Evolutionary conservation across 306 rosid genomes (phyloP).

Genomic region (Dalbergia cultrata): DNA sequence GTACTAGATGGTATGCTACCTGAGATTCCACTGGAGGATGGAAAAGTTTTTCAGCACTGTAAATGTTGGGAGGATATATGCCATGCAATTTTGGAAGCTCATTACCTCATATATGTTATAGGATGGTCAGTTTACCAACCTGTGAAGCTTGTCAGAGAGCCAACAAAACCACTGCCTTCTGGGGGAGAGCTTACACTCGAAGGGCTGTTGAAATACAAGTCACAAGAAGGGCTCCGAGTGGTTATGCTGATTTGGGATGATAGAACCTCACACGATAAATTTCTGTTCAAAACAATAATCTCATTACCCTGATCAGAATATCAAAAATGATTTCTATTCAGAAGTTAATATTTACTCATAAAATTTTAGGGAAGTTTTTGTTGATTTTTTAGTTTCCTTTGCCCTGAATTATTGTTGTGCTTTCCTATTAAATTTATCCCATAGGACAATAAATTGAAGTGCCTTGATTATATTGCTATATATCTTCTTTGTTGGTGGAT

Average conservation of each 20-base stretch:
- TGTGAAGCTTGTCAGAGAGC: conserved; percentile 70
- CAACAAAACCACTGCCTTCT: conserved; percentile 66
- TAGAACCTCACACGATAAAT: conserved; percentile 78
- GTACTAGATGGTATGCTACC: conserved; percentile 63
- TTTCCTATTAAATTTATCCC: conserved; percentile 8
- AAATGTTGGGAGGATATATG: conserved; percentile 83
- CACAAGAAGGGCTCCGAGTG: conserved; percentile 78
- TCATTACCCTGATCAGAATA: conserved; percentile 22
- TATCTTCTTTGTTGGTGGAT: conserved; percentile 11
- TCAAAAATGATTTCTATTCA: conserved; percentile 1
- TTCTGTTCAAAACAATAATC: conserved; percentile 72
- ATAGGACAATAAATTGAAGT: background rate
- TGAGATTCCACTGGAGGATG: conserved; percentile 62
- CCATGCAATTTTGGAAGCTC: conserved; percentile 81
- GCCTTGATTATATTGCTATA: background rate
- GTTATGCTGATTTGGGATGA: conserved; percentile 80
- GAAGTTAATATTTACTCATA: conserved; percentile 27
- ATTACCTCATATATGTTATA: conserved; percentile 64
- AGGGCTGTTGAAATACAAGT: conserved; percentile 73
- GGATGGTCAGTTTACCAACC: conserved; percentile 78
- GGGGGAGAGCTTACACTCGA: conserved; percentile 81
- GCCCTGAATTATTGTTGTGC: background rate
- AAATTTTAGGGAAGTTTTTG: background rate
- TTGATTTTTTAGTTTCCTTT: background rate
- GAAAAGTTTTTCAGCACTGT: conserved; percentile 54